phyloP scores from a whole-genome alignment of 176 grass and related monocot species.

The Ensete ventricosum region DNA sequence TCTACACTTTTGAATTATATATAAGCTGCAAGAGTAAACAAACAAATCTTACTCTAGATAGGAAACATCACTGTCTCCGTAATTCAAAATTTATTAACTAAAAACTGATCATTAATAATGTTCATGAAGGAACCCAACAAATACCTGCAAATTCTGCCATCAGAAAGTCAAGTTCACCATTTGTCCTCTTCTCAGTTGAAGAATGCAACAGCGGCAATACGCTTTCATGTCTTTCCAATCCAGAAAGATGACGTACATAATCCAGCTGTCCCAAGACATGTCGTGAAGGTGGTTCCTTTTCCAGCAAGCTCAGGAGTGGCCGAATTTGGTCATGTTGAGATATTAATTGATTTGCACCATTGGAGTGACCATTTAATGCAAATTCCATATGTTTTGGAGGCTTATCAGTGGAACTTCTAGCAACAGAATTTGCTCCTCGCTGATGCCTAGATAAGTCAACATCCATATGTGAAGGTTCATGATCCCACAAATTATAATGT shows the following conservation, averaged over 20 bases:
- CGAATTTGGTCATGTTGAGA: slow-evolving; percentile 73
- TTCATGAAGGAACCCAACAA: slow-evolving; percentile 9
- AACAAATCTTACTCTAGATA: not conserved
- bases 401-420: slow-evolving; percentile 75
- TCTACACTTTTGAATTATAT: not conserved
- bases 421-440: slow-evolving; percentile 43
- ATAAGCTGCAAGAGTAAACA: not conserved
- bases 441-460: slow-evolving; percentile 50
- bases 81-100: not conserved
- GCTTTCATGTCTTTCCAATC: slow-evolving; percentile 88
- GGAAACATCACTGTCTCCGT: not conserved
- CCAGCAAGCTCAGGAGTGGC: slow-evolving; percentile 80
- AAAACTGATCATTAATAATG: not conserved
- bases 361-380: slow-evolving; percentile 47
- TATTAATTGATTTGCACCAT: slow-evolving; percentile 7
- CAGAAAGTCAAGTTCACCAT: slow-evolving; percentile 89
- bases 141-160: slow-evolving; percentile 90
- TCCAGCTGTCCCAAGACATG: slow-evolving; percentile 96
- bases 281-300: slow-evolving; percentile 89
- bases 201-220: slow-evolving; percentile 87
- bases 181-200: slow-evolving; percentile 74
- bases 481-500: slow-evolving; percentile 9
- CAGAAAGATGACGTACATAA: slow-evolving; percentile 75
- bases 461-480: slow-evolving; percentile 20
- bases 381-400: slow-evolving; percentile 77